Conservation (phyloP, 768 basidiomycete genomes). For the Cystofilobasidium macerans region DNA sequence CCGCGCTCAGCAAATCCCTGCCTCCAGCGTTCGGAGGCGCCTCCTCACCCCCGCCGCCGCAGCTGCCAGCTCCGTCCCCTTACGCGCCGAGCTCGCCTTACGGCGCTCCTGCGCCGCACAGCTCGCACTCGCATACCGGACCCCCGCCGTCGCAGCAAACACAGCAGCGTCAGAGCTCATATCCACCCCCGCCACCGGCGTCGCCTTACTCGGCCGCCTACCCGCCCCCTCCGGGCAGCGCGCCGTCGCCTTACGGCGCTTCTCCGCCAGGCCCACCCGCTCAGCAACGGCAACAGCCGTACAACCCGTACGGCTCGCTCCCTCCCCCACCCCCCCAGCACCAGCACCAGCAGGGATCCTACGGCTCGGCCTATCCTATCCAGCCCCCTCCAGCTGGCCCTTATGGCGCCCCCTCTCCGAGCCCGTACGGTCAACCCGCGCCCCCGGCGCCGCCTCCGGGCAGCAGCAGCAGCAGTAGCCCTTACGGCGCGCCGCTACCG, state of each 20-base stretch:
- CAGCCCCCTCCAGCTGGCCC: background rate
- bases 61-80: constrained; percentile 5
- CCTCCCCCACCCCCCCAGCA: constrained; percentile 47
- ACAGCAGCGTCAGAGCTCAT: constrained; percentile 1
- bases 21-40: background rate
- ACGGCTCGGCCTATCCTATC: too few species aligned
- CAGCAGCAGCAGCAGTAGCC: background rate
- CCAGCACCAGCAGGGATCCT: background rate
- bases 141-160: background rate
- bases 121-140: constrained; percentile 1
- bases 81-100: constrained; percentile 14
- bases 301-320: constrained; percentile 50
- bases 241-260: constrained; percentile 32
- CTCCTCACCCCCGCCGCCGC: constrained; percentile 22
- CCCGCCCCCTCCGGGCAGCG: background rate
- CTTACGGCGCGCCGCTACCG: too few species aligned
- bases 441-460: background rate
- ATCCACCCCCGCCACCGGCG: constrained; percentile 4
- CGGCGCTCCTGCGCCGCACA: constrained; percentile 22
- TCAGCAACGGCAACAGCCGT: constrained; percentile 66
- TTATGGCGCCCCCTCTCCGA: background rate
- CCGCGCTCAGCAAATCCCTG: constrained; percentile 26
- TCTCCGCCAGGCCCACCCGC: constrained; percentile 41
- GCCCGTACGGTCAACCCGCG: background rate
- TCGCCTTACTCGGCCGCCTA: constrained; percentile 10